Percentiles rank a stretch among this genome's conserved stretches.
These are phyloP conservation scores for Xerocomus spinulosus DNA, from an alignment of 768 basidiomycete genomes.

Conservation along the genomic window DNA sequence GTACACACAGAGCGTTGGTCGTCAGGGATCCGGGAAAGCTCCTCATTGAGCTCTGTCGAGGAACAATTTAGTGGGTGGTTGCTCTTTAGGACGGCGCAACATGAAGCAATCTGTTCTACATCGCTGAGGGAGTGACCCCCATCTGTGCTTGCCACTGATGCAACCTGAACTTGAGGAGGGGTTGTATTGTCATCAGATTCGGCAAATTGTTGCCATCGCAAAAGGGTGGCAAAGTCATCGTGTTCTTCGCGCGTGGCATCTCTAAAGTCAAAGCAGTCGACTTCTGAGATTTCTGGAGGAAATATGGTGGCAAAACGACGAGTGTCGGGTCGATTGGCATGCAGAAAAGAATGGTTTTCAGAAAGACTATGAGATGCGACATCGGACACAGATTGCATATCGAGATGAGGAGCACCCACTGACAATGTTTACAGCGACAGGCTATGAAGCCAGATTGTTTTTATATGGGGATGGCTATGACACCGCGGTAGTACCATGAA, in stretches of 20 bases:
- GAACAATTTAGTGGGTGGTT: neutral
- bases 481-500: constrained; percentile 10
- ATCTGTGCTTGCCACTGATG: constrained; percentile 1
- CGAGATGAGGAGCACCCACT: neutral
- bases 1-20: constrained; percentile 28
- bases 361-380: constrained; percentile 7
- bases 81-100: constrained; percentile 9
- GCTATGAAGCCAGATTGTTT: neutral
- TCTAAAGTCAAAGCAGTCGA: constrained; percentile 1
- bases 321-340: constrained; percentile 12
- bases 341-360: neutral
- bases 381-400: constrained; percentile 9
- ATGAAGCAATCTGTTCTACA: constrained; percentile 20
- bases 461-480: constrained; percentile 27
- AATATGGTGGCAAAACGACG: constrained; percentile 28
- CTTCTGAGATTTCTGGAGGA: constrained; percentile 6
- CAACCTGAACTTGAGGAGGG: neutral
- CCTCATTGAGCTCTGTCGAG: constrained; percentile 7
- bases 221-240: constrained; percentile 4
- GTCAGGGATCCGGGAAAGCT: constrained; percentile 15
- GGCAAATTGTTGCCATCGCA: constrained; percentile 12
- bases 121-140: constrained; percentile 15
- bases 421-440: constrained; percentile 1
- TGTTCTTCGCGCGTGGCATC: constrained; percentile 14
- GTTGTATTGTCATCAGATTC: neutral